phyloP scores from a whole-genome alignment of 495 filamentous ascomycete genomes.

The Extremus antarcticus region DNA sequence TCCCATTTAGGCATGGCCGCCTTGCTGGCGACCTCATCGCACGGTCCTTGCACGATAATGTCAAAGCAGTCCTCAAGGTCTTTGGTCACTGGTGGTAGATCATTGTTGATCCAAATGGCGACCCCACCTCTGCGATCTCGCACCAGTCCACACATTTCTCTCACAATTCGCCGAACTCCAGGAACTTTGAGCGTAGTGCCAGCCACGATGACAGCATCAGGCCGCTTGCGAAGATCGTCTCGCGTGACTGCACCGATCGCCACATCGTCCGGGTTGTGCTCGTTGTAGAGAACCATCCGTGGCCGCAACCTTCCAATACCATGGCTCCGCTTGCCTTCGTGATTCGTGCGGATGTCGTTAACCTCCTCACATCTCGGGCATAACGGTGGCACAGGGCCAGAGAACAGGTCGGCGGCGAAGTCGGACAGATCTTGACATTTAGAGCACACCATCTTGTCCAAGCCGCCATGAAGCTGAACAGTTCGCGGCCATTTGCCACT shows the following conservation, averaged over 20 bases:
- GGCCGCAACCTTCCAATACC: slow-evolving; percentile 84
- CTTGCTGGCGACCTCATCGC: slow-evolving; percentile 72
- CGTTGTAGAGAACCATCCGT: slow-evolving; percentile 93
- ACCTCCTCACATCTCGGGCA: slow-evolving; percentile 65
- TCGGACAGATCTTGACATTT: slow-evolving; percentile 72
- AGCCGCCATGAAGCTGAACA: slow-evolving; percentile 86
- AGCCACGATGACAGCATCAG: slow-evolving; percentile 87
- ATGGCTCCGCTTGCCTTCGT: slow-evolving; percentile 81
- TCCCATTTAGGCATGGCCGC: slow-evolving; percentile 69
- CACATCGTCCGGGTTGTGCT: slow-evolving; percentile 90
- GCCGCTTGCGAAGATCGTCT: slow-evolving; percentile 70
- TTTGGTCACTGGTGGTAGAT: slow-evolving; percentile 64
- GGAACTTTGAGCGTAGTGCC: slow-evolving; percentile 93
- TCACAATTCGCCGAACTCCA: slow-evolving; percentile 76
- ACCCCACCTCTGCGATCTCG: slow-evolving; percentile 64
- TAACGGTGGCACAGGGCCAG: slow-evolving; percentile 67
- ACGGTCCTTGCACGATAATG: slow-evolving; percentile 73
- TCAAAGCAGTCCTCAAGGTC: slow-evolving; percentile 91
- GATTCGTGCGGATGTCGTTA: slow-evolving; percentile 63
- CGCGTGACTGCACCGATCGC: slow-evolving; percentile 84
- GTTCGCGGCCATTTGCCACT: slow-evolving; percentile 63
- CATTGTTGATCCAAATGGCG: slow-evolving; percentile 88
- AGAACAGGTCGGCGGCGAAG: slow-evolving; percentile 68
- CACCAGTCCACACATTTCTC: slow-evolving; percentile 77
- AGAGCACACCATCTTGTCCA: slow-evolving; percentile 90